Conservation (phyloP, 2,329 filamentous ascomycete species). For the Cladophialophora psammophila region DNA sequence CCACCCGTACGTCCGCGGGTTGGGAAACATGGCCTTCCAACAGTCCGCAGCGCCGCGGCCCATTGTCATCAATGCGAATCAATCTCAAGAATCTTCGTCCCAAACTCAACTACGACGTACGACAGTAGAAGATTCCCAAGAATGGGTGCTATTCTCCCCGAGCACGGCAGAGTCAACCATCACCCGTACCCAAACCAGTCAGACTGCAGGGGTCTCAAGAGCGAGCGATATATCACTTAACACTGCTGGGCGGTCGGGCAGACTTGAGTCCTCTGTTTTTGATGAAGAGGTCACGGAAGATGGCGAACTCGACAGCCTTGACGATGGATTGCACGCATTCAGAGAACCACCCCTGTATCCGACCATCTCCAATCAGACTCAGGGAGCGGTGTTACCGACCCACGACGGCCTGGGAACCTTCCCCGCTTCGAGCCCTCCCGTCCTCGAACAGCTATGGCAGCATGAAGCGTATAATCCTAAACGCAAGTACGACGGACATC, state of each 20-base stretch:
- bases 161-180: slow-evolving; percentile 69
- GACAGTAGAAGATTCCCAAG: slow-evolving; percentile 72
- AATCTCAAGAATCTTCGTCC: slow-evolving; percentile 32
- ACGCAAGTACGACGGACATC: slow-evolving; percentile 59
- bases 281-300: slow-evolving; percentile 62
- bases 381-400: slow-evolving; percentile 77
- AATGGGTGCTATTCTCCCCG: slow-evolving; percentile 96
- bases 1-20: slow-evolving; percentile 29
- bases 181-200: slow-evolving; percentile 71
- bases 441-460: slow-evolving; percentile 86
- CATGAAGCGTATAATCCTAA: slow-evolving; percentile 86
- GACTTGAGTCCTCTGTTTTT: slow-evolving; percentile 55
- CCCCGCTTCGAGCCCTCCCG: slow-evolving; percentile 64
- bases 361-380: slow-evolving; percentile 52
- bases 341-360: slow-evolving; percentile 65
- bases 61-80: slow-evolving; percentile 30
- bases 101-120: slow-evolving; percentile 40
- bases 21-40: slow-evolving; percentile 39
- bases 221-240: slow-evolving; percentile 82
- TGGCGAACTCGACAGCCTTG: slow-evolving; percentile 89
- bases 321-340: slow-evolving; percentile 90
- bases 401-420: slow-evolving; percentile 95
- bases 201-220: slow-evolving; percentile 72
- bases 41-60: slow-evolving; percentile 34
- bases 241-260: slow-evolving; percentile 69